Evolutionary conservation across 108 stramenopile species (phyloP).

Genomic region (Conticribra weissflogii): DNA sequence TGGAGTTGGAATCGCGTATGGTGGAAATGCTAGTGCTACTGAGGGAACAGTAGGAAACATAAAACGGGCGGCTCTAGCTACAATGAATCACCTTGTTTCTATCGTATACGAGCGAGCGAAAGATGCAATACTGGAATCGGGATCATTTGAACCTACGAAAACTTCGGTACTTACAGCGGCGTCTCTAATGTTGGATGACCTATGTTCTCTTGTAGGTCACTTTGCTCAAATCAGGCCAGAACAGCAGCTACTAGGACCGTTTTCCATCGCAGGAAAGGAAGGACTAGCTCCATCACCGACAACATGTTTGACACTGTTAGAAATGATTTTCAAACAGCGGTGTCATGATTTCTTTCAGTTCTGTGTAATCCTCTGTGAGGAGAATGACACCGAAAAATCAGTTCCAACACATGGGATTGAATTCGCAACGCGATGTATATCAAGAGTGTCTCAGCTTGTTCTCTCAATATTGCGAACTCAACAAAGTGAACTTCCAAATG

Average conservation of each 20-base stretch:
- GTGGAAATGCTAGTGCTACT: neutral
- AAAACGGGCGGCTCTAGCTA: constrained; percentile 45
- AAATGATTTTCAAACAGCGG: constrained; percentile 48
- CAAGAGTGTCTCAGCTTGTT: constrained; percentile 34
- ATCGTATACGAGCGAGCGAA: constrained; percentile 45
- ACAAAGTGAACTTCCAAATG: constrained; percentile 1
- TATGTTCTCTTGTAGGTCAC: constrained; percentile 31
- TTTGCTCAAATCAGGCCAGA: constrained; percentile 11
- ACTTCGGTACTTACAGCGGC: constrained; percentile 31
- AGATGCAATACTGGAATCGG: constrained; percentile 29
- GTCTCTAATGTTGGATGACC: constrained; percentile 33
- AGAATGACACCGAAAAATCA: neutral
- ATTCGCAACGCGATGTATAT: constrained; percentile 30
- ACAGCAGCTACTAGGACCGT: constrained; percentile 30
- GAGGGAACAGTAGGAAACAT: constrained; percentile 35
- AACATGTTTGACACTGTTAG: constrained; percentile 39
- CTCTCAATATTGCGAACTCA: constrained; percentile 31
- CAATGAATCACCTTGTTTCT: constrained; percentile 51
- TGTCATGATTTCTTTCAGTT: constrained; percentile 35
- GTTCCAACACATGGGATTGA: constrained; percentile 6
- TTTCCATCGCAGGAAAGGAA: constrained; percentile 27
- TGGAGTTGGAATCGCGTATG: neutral
- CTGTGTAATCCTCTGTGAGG: constrained; percentile 10
- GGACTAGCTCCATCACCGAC: constrained; percentile 36
- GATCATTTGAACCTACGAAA: neutral